Conservation (phyloP, 176 grass and related monocot genomes). For the Oryza coarctata region DNA sequence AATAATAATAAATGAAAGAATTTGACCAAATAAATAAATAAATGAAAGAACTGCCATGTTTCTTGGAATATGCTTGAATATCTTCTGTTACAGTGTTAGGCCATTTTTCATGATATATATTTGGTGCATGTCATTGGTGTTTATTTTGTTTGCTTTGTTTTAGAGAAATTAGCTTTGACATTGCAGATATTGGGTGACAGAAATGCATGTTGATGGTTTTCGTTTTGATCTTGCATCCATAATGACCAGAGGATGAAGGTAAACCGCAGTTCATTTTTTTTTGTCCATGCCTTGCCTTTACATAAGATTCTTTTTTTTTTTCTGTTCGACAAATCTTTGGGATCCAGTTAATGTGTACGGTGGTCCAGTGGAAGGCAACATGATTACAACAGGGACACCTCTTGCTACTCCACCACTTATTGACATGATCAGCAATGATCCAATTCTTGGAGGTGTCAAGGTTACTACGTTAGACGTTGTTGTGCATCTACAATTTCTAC, state of each 20-base stretch:
- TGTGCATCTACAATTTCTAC: conserved; percentile 1
- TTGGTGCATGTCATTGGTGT: not conserved
- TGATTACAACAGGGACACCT: conserved; percentile 68
- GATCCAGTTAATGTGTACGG: conserved; percentile 93
- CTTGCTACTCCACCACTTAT: conserved; percentile 73
- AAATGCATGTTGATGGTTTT: conserved; percentile 99
- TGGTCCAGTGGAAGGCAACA: conserved; percentile 60
- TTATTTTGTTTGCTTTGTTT: not conserved
- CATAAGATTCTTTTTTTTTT: conserved; percentile 4
- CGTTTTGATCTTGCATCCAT: conserved; percentile 96
- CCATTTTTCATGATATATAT: conserved; percentile 13
- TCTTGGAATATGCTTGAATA: not conserved
- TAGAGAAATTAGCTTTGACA: conserved; percentile 16
- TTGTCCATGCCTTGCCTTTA: not conserved
- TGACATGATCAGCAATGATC: conserved; percentile 99
- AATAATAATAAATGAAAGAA: not conserved
- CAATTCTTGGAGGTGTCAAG: conserved; percentile 85
- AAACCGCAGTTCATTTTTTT: not conserved
- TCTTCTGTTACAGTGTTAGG: not conserved
- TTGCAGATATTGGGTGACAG: conserved; percentile 90
- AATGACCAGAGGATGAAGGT: conserved; percentile 95
- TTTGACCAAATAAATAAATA: too few relatives aligned
- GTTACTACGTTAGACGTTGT: conserved; percentile 40
- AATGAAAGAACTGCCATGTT: not conserved
- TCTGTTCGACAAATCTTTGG: conserved; percentile 65